Base-by-base conservation (phyloP, 2,329 filamentous ascomycete genomes). In the Hypoxylon sp. region DNA sequence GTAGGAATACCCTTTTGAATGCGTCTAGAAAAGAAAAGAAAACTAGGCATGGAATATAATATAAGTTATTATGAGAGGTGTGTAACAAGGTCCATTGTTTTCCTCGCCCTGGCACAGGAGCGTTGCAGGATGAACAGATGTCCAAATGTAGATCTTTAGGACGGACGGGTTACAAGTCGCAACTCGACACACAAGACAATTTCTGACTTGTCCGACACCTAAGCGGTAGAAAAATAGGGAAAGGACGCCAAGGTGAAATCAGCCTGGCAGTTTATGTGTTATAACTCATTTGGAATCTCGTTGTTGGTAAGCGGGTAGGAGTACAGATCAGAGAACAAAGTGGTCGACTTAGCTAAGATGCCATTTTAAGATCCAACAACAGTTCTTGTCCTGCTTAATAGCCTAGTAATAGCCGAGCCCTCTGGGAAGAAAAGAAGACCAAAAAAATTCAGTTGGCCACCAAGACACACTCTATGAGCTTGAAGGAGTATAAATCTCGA, bases 111-210 rank as follows among this genome's bases (percentile, higher is more conserved):
- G n/a, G 63, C 46, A 61, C 63, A 57, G 55, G 52, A 67, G 48
- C 14, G 44, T 60, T 62, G 61, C 37, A 63, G 58, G 69, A 46
- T 67, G 69, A 61, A 66, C 69, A 72, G 69, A 71, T 72, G 63
- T 70, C 59, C 71, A 68, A 71, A 71, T 69, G 73, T 69, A 71
- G 67, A 71, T 71, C 60, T 71, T 65, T 35, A 62, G 59, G 59
- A 51, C 50, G 46, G 46, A 22, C 61, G 65, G 51, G 57, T 67
- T 70, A 60, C 54, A 59, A 60, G 62, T 71, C 63, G 69, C 71
- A 69, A 62, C 66, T 66, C 51, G 42, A 68, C 44, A 62, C 44
- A 62, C 58, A 71, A 70, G 61, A 71, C 68, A 69, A 44, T 63
- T 53, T 70, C 37, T 63, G 53, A 46, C 55, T 63, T 67, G 70